A percentile compares a stretch with the other conserved stretches of the same genome.
phyloP scores from a whole-genome alignment of 2,329 filamentous ascomycete species.

The Colletotrichum sp. region DNA sequence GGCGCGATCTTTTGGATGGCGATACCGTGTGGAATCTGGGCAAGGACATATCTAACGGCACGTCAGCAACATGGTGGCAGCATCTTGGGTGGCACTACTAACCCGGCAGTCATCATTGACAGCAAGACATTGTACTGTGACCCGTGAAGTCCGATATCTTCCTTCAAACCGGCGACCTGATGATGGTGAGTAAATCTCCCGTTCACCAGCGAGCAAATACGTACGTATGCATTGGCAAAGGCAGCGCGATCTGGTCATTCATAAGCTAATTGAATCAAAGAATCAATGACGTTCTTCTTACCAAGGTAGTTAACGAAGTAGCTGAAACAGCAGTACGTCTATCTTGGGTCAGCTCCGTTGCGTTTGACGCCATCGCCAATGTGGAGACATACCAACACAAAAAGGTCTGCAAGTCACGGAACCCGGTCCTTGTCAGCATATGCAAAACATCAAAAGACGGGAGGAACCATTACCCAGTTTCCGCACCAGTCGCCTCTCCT shows the following conservation, averaged over 20 bases:
- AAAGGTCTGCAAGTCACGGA: slow-evolving; percentile 28
- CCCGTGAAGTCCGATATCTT: slow-evolving; percentile 52
- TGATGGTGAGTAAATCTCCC: not conserved
- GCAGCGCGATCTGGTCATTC: slow-evolving; percentile 37
- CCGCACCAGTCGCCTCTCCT: slow-evolving; percentile 30
- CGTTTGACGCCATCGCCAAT: not conserved
- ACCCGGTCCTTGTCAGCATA: not conserved
- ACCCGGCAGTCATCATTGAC: slow-evolving; percentile 36
- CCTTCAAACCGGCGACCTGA: slow-evolving; percentile 43
- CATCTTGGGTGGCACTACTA: slow-evolving; percentile 24
- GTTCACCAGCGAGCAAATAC: not conserved
- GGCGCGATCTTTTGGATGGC: slow-evolving; percentile 54
- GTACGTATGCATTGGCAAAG: slow-evolving; percentile 51
- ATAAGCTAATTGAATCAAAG: not conserved
- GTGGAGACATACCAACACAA: slow-evolving; percentile 29
- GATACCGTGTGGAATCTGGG: slow-evolving; percentile 49
- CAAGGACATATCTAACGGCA: slow-evolving; percentile 21
- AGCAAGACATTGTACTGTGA: slow-evolving; percentile 49
- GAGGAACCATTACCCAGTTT: slow-evolving; percentile 28
- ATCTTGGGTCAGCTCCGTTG: not conserved
- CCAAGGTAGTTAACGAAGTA: slow-evolving; percentile 44
- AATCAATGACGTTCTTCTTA: not conserved
- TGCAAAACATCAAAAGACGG: not conserved
- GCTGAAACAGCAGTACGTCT: slow-evolving; percentile 38
- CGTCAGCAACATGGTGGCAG: not conserved